phyloP scores from a whole-genome alignment of 805 yeast species.

The Lipomyces japonicus region DNA sequence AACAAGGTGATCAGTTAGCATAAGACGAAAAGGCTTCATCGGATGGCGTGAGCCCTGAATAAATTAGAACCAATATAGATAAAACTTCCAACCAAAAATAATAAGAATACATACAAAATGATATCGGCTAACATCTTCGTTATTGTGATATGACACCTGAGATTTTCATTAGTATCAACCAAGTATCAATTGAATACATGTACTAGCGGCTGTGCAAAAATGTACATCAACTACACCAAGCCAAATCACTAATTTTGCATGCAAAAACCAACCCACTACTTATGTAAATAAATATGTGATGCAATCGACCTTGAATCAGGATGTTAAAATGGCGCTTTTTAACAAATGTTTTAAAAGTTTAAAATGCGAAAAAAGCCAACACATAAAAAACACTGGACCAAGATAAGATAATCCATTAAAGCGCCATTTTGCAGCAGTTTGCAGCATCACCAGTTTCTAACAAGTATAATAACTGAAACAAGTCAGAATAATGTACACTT shows the following conservation, averaged over 20 bases:
- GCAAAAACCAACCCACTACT: neutral
- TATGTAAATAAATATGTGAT: neutral
- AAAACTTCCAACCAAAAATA: neutral
- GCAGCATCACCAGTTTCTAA: neutral
- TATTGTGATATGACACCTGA: conserved; percentile 73
- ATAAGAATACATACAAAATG: conserved; percentile 52
- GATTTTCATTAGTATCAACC: neutral
- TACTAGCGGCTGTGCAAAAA: neutral
- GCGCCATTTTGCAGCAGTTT: neutral
- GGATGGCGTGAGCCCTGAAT: conserved; percentile 81
- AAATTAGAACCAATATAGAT: neutral
- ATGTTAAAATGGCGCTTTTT: neutral
- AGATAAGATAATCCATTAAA: neutral
- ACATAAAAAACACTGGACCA: neutral
- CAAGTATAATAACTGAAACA: neutral
- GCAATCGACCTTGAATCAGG: neutral
- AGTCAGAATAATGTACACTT: neutral
- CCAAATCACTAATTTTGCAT: neutral
- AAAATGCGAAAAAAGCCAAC: neutral
- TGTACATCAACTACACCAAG: neutral
- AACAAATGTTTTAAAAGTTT: too few species aligned
- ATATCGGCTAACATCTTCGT: conserved; percentile 65
- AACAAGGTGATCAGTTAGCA: conserved; percentile 90
- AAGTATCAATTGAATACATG: neutral
- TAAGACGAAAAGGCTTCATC: conserved; percentile 94